Evolutionary conservation across 345 rosid genomes (phyloP).

Genomic region (Abelmoschus esculentus): DNA sequence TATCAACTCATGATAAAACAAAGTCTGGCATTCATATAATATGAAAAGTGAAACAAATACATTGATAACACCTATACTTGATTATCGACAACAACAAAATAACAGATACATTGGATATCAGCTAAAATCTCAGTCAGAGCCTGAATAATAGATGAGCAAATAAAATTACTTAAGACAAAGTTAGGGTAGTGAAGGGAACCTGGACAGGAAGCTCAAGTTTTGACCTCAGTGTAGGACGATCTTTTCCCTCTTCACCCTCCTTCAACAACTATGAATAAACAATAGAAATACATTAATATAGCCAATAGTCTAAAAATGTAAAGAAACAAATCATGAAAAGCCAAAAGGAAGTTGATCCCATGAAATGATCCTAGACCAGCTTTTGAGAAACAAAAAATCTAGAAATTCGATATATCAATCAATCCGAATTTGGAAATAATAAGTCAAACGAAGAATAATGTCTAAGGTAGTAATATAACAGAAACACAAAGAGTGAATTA

Average conservation of each 20-base stretch:
- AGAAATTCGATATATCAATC: not conserved
- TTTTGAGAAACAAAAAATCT: not conserved
- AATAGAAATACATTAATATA: not conserved
- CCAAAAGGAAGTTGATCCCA: not conserved
- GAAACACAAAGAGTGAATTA: not conserved
- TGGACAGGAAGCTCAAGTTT: conserved; percentile 99
- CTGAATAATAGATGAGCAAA: not conserved
- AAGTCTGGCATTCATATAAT: not conserved
- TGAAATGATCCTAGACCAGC: not conserved
- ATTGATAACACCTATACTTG: not conserved
- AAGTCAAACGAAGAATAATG: not conserved
- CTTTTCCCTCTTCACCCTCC: conserved; percentile 95
- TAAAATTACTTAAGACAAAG: not conserved
- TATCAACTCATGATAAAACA: not conserved
- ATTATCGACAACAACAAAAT: not conserved
- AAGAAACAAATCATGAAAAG: conserved; percentile 6
- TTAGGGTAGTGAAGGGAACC: conserved; percentile 39
- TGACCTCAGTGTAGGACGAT: conserved; percentile 73
- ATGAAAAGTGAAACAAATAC: not conserved
- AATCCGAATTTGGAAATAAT: not conserved
- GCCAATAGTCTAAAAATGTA: not conserved
- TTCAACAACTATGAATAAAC: conserved; percentile 59
- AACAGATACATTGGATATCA: not conserved
- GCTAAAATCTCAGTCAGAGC: not conserved
- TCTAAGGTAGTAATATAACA: not conserved